Evolutionary conservation across 768 basidiomycete genomes (phyloP), one percentile per base, ranked within the genome.

Genomic region (Russula brevipes): DNA sequence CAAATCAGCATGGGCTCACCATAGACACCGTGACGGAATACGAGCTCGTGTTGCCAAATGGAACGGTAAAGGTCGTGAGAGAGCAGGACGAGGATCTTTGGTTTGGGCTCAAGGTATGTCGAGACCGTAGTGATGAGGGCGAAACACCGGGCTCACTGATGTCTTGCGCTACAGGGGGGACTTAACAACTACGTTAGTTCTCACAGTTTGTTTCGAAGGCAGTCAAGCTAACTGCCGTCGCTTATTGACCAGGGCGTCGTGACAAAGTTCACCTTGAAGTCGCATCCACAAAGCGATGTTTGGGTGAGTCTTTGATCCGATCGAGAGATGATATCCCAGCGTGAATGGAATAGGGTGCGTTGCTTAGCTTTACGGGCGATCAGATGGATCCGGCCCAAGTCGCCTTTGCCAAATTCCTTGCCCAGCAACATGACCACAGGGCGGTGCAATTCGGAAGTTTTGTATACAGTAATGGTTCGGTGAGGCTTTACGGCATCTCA

Each of bases 401-500:
- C 16, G 33, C 57, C 1, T 53, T 63, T 17, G 57, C 14, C 30
- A 35, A 46, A 11, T 63, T 53, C 56, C 36, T 63, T 24, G 8
- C 6, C 0, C 36, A 14, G 45, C 16, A n/a, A 17, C 62, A 59
- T 30, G 62, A 63, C 12, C 30, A 2, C 52, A 58, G 44, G 57
- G 62, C 44, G 2, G 56, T 52, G 1, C 62, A 63, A 38, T 2
- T 47, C n/a, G 62, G 51, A 10, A 38, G 12, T 14, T 47, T 59
- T 49, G 35, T 30, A 6, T 63, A 47, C 24, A 53, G 2, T 10
- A 58, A 58, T 11, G 57, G 57, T 57, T 46, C 44, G 19, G 62
- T 58, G 41, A 51, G 63, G 6, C 5, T 24, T 11, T 35, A 83
- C 82, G 81, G 80, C 71, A 66, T 47, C 44, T 17, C 44, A 54